phyloP scores from a whole-genome alignment of 2,329 filamentous ascomycete genomes.

The Fusarium sp. region DNA sequence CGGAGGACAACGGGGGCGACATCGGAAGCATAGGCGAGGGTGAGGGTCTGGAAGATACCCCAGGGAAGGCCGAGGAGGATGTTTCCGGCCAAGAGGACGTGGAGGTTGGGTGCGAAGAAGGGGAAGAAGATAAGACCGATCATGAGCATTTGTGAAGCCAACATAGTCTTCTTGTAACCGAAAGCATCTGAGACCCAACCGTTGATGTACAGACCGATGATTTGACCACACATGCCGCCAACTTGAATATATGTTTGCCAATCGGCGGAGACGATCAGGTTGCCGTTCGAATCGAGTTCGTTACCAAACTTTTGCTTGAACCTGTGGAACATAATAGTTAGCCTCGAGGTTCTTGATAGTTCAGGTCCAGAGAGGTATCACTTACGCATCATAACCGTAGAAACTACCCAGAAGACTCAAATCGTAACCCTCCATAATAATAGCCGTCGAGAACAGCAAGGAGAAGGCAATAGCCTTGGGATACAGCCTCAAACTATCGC shows the following conservation, averaged over 20 bases:
- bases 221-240: conserved; percentile 27
- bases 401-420: conserved; percentile 43
- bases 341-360: conserved; percentile 43
- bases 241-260: conserved; percentile 32
- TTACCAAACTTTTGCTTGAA: conserved; percentile 30
- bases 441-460: conserved; percentile 53
- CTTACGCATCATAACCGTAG: conserved; percentile 50
- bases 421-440: conserved; percentile 55
- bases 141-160: conserved; percentile 55
- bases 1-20: conserved; percentile 59
- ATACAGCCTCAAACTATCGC: conserved; percentile 56
- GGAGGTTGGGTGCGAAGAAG: conserved; percentile 59
- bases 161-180: conserved; percentile 44
- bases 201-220: conserved; percentile 25
- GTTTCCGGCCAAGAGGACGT: conserved; percentile 58
- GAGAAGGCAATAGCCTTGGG: conserved; percentile 54
- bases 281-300: conserved; percentile 20
- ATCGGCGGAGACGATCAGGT: conserved; percentile 17
- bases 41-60: conserved; percentile 61
- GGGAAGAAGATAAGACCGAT: conserved; percentile 61
- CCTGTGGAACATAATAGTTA: background rate
- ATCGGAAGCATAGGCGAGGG: conserved; percentile 63
- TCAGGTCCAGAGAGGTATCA: conserved; percentile 47
- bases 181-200: conserved; percentile 27
- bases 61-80: conserved; percentile 62